Base-by-base conservation (phyloP, 371 early-diverging fungal genomes). In the Actinomortierella ambigua region DNA sequence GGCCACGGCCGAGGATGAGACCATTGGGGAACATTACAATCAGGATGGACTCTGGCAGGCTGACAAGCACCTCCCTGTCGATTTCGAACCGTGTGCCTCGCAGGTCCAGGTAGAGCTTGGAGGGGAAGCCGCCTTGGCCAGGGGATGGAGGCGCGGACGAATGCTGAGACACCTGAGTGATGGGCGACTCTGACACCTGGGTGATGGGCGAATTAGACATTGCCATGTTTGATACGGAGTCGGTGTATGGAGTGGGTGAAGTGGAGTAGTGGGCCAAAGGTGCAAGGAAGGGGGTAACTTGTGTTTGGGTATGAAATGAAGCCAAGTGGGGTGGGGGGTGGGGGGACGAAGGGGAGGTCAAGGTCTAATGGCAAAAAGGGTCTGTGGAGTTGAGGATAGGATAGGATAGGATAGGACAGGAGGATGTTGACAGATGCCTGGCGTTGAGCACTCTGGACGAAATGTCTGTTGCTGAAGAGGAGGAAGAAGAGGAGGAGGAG, bases 21-120 rank as follows among this genome's bases (percentile, higher is more conserved):
- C 93, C 93, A 55, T 89, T 86, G 13, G 93, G 93, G 62, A 93
- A 93, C 93, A 93, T 93, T 67, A 88, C 90, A 77, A 88, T 86
- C 50, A 92, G 78, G 54, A 93, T 76, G 52, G 87, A 85, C 65
- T 93, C 92, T 9, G 93, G 93, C 27, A 93, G 75, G 65, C 83
- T 86, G 67, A 88, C 81, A 5, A 93, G 80, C 5, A 82, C 82
- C 34, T 93, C 90, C 61, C 92, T 82, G 75, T 89, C 88, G 18
- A 93, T 70, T 59, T 88, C 86, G 56, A 91, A 80, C 11, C 83
- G 87, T 22, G 82, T 85, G 3, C 92, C 92, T 57, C 92, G 85
- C 22, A 93, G 78, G 57, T 92, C 88, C 20, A 93, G 77, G 55
- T 83, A 76, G 15, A 91, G 68, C 22, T 79, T 83, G 26, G 84